Base-by-base conservation (phyloP, 2,329 filamentous ascomycete genomes). In the Stromatinia cepivora region DNA sequence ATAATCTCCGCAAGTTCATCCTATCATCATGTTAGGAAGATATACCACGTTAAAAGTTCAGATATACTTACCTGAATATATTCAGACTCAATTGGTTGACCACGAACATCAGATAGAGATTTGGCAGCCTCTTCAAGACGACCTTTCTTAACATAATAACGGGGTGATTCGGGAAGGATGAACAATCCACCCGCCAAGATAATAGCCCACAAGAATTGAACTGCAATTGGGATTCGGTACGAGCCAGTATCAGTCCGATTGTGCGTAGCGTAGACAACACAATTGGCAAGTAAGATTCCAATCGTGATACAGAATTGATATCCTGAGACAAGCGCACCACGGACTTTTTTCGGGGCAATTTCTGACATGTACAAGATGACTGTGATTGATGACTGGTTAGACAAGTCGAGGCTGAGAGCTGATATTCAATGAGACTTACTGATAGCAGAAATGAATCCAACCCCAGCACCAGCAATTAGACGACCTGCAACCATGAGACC, bases 271-370 rank as follows among this genome's bases (percentile, higher is more conserved):
- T 95, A 93, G 80, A 90, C 87, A 75, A 96, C 87, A 75, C 88
- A 88, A 3, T 90, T 86, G 31, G 92, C 92, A 70, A 94, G 81
- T 78, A 94, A 83, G 73, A 95, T 82, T 81, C 92, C 92, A 73
- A 94, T 86, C 71, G 91, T 94, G 79, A 94, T 90, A 80, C 88
- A 92, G 84, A 93, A 93, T 79, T 94, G 91, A 83, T 94, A 94
- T 4, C 90, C 90, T 1, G 90, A 87, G 25, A 94, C 92, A 63
- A 94, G 85, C 67, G 91, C 89, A 77, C 91, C 91, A 76, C 92
- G 88, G 73, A 95, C 89, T 80, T 91, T 92, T 79, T 85, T 86
- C 69, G 90, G 90, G 72, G 81, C 80, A 71, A 82, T 82, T 75
- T 83, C 70, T 71, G 75, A 70, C 91, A 95, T 94, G 86, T 95